Conservation (phyloP, 345 rosid species). For the Gossypium longicalyx region DNA sequence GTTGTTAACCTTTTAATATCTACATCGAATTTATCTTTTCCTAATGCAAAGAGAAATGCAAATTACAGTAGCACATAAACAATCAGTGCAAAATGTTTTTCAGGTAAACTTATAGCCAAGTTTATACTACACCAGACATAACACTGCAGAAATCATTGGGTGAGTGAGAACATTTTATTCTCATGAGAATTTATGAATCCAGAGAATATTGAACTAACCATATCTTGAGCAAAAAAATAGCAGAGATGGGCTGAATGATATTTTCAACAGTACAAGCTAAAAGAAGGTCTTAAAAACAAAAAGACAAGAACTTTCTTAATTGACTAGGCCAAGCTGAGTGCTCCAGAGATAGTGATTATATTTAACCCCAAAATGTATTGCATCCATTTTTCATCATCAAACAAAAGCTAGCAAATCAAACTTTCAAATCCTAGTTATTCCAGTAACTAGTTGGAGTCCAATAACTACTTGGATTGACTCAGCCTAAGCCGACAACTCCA, state of each 20-base stretch:
- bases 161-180: not conserved
- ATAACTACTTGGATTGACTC: not conserved
- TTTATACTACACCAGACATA: not conserved
- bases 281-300: not conserved
- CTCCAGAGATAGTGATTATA: not conserved
- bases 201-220: not conserved
- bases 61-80: not conserved
- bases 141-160: not conserved
- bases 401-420: not conserved
- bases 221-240: not conserved
- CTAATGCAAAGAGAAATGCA: not conserved
- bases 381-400: constrained; percentile 7
- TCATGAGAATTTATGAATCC: constrained; percentile 5
- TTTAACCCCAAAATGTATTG: not conserved
- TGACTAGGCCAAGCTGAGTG: constrained; percentile 5
- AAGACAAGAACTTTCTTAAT: not conserved
- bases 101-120: not conserved
- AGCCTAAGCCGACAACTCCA: not conserved
- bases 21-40: not conserved
- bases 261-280: not conserved
- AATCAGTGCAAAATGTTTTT: not conserved
- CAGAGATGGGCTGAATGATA: not conserved
- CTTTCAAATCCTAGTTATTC: not conserved
- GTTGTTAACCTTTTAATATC: not conserved
- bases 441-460: not conserved